Evolutionary conservation across 805 yeast genomes (phyloP).

Genomic region (Candida sonorensis): DNA sequence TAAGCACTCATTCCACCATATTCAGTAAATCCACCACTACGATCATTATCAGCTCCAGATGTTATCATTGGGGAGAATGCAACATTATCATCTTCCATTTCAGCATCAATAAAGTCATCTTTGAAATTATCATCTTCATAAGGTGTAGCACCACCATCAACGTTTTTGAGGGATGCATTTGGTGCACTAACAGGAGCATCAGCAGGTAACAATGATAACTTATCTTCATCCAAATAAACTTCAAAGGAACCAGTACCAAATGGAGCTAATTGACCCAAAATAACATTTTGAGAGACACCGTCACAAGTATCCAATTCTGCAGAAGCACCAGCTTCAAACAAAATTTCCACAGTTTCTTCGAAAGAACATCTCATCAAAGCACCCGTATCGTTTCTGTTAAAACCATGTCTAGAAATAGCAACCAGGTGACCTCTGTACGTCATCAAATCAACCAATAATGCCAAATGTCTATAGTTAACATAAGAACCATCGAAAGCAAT

Average conservation of each 20-base stretch:
- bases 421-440: constrained; percentile 96
- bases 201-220: constrained; percentile 61
- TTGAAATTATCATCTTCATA: constrained; percentile 68
- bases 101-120: constrained; percentile 45
- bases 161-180: constrained; percentile 34
- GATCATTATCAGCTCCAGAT: constrained; percentile 72
- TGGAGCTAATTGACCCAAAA: constrained; percentile 97
- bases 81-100: constrained; percentile 47
- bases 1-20: constrained; percentile 58
- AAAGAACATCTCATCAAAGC: constrained; percentile 99
- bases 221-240: constrained; percentile 86
- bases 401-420: constrained; percentile 99
- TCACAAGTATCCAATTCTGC: constrained; percentile 98
- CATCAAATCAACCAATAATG: constrained; percentile 95
- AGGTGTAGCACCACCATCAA: constrained; percentile 87
- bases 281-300: constrained; percentile 97
- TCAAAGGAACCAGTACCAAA: constrained; percentile 98
- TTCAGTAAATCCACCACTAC: constrained; percentile 79
- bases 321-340: constrained; percentile 96
- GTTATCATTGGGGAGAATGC: constrained; percentile 92
- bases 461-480: constrained; percentile 98
- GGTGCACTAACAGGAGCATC: constrained; percentile 33
- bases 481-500: constrained; percentile 99
- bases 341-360: constrained; percentile 97
- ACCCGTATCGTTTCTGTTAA: constrained; percentile 97